Evolutionary conservation across 208 protist genomes (phyloP).

Genomic region (Crithidia fasciculata): DNA sequence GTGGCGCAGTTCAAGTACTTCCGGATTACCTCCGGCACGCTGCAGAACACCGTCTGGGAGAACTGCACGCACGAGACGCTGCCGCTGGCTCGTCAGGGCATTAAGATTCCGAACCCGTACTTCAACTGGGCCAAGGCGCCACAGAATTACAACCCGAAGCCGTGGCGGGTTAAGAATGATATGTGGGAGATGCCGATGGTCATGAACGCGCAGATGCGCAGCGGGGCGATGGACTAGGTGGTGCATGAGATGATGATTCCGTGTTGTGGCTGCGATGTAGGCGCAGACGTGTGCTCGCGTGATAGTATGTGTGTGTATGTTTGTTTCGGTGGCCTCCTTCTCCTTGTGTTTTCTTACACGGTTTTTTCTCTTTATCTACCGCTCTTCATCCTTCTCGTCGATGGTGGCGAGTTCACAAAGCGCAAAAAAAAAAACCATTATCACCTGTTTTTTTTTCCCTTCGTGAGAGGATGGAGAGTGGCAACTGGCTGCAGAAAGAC

Average conservation of each 20-base stretch:
- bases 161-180: constrained; percentile 80
- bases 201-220: constrained; percentile 65
- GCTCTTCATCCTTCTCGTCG: too few relatives aligned
- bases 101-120: constrained; percentile 79
- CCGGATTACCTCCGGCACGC: constrained; percentile 62
- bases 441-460: too few relatives aligned
- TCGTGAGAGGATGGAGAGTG: too few relatives aligned
- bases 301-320: background rate
- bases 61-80: constrained; percentile 78
- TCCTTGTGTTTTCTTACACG: too few relatives aligned
- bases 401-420: background rate
- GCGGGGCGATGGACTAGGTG: constrained; percentile 50
- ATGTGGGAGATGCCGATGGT: constrained; percentile 85
- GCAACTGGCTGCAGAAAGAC: too few relatives aligned
- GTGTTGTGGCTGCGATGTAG: too few relatives aligned
- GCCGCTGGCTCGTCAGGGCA: constrained; percentile 50
- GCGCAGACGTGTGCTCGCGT: background rate
- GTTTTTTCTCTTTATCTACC: too few relatives aligned
- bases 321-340: too few relatives aligned
- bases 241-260: too few relatives aligned
- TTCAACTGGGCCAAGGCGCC: constrained; percentile 88
- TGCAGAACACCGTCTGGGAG: constrained; percentile 83
- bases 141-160: constrained; percentile 73
- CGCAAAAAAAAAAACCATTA: too few relatives aligned
- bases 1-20: constrained; percentile 81